phyloP scores from a whole-genome alignment of 805 yeast genomes.

The Maudiozyma pseudohumilis region DNA sequence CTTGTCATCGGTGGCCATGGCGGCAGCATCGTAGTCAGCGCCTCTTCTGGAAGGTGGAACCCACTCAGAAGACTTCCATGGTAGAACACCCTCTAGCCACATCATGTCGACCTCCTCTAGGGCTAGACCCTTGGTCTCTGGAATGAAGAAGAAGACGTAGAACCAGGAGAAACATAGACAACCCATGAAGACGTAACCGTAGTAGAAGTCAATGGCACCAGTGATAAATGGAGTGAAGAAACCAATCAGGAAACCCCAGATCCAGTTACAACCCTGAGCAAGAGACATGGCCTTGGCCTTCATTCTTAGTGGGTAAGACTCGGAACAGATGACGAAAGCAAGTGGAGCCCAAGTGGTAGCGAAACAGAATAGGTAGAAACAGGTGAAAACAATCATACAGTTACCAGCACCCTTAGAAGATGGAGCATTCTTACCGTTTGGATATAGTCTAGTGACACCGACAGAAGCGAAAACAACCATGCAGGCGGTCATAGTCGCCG shows the following conservation, averaged over 20 bases:
- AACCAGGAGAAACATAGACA: constrained; percentile 44
- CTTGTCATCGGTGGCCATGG: constrained; percentile 10
- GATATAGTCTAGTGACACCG: constrained; percentile 38
- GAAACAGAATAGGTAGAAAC: constrained; percentile 56
- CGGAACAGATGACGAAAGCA: constrained; percentile 50
- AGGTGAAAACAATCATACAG: constrained; percentile 57
- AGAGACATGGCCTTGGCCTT: constrained; percentile 47
- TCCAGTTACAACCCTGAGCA: constrained; percentile 53
- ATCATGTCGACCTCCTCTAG: constrained; percentile 70
- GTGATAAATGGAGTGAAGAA: constrained; percentile 66
- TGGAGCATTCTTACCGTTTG: constrained; percentile 37
- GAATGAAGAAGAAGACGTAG: constrained; percentile 60
- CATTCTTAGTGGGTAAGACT: constrained; percentile 59
- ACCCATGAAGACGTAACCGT: constrained; percentile 53
- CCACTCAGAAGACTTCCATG: constrained; percentile 38
- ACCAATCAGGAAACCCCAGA: constrained; percentile 57
- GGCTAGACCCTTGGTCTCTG: constrained; percentile 69
- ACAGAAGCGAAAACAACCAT: constrained; percentile 41
- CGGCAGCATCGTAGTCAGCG: constrained; percentile 9
- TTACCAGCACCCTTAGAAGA: constrained; percentile 49
- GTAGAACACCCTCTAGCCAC: constrained; percentile 30
- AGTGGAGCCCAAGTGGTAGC: constrained; percentile 67
- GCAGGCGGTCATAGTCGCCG: constrained; percentile 36
- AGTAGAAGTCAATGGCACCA: constrained; percentile 50
- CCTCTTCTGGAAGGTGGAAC: constrained; percentile 33